Conservation (phyloP, 2,329 filamentous ascomycete genomes). For the Ophiostoma perfectum region DNA sequence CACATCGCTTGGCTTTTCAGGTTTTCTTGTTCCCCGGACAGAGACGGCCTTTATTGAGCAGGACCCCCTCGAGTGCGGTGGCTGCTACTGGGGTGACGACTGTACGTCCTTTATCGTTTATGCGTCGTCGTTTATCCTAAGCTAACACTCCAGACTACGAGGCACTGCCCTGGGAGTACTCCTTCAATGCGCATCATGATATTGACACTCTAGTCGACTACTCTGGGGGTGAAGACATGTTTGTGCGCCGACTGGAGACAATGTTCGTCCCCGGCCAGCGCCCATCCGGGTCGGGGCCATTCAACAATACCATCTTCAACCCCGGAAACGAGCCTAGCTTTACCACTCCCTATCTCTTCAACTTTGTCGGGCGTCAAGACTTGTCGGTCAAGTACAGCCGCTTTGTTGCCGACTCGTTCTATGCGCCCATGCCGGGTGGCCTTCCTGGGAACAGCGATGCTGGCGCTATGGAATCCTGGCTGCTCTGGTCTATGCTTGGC, state of each 20-base stretch:
- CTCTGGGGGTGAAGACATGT: slow-evolving; percentile 44
- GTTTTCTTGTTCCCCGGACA: background rate
- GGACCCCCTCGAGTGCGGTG: background rate
- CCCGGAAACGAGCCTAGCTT: slow-evolving; percentile 62
- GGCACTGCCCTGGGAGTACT: slow-evolving; percentile 53
- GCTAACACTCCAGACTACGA: background rate
- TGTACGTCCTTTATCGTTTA: background rate
- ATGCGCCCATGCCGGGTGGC: slow-evolving; percentile 49
- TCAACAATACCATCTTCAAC: slow-evolving; percentile 38
- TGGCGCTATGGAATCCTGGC: slow-evolving; percentile 67
- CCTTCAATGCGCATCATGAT: slow-evolving; percentile 65
- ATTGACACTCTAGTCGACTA: slow-evolving; percentile 49
- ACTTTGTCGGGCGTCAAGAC: slow-evolving; percentile 59
- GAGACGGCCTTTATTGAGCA: background rate
- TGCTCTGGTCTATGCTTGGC: slow-evolving; percentile 64
- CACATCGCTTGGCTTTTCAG: slow-evolving; percentile 49
- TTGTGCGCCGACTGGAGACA: slow-evolving; percentile 54
- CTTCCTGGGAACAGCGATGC: slow-evolving; percentile 67
- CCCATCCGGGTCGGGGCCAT: slow-evolving; percentile 29
- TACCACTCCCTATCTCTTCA: slow-evolving; percentile 63
- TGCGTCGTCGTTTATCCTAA: background rate
- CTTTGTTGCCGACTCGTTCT: slow-evolving; percentile 54
- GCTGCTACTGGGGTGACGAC: slow-evolving; percentile 6
- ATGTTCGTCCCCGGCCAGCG: slow-evolving; percentile 51
- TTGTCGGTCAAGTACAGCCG: slow-evolving; percentile 55